These are phyloP conservation scores for Bruguiera hainesii DNA, from an alignment of 441 rosid species.

Conservation along the genomic window DNA sequence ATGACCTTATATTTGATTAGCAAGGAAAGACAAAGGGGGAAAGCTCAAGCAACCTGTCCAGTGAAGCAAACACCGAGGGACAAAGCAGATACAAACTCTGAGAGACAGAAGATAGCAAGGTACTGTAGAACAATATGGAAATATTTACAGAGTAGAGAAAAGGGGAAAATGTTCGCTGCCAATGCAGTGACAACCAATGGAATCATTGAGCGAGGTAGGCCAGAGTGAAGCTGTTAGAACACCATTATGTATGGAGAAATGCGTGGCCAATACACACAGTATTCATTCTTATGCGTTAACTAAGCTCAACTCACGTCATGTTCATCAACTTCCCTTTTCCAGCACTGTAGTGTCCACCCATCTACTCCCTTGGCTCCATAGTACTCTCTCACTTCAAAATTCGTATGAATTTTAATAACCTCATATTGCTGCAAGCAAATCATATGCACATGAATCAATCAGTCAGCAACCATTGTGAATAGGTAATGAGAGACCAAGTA, in stretches of 20 bases:
- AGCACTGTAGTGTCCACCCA: slow-evolving; percentile 50
- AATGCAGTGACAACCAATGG: background rate
- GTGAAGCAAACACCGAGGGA: too few species aligned
- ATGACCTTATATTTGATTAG: too few species aligned
- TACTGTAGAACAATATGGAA: too few species aligned
- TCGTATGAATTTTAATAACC: slow-evolving; percentile 39
- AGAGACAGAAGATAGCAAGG: too few species aligned
- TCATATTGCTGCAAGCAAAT: slow-evolving; percentile 61
- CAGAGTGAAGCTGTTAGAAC: background rate
- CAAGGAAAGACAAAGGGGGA: too few species aligned
- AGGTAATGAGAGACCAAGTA: background rate
- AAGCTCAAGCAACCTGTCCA: too few species aligned
- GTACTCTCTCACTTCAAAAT: slow-evolving; percentile 58
- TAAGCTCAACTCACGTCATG: slow-evolving; percentile 52
- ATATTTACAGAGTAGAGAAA: too few species aligned
- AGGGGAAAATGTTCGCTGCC: too few species aligned
- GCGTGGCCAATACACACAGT: background rate
- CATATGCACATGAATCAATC: slow-evolving; percentile 6
- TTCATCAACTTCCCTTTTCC: slow-evolving; percentile 69
- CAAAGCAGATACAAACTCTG: too few species aligned
- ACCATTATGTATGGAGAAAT: slow-evolving; percentile 1
- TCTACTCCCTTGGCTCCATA: slow-evolving; percentile 80
- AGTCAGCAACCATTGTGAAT: background rate
- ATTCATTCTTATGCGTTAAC: background rate
- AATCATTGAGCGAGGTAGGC: background rate